phyloP scores from a whole-genome alignment of 768 basidiomycete species.

The Russula olivacea region DNA sequence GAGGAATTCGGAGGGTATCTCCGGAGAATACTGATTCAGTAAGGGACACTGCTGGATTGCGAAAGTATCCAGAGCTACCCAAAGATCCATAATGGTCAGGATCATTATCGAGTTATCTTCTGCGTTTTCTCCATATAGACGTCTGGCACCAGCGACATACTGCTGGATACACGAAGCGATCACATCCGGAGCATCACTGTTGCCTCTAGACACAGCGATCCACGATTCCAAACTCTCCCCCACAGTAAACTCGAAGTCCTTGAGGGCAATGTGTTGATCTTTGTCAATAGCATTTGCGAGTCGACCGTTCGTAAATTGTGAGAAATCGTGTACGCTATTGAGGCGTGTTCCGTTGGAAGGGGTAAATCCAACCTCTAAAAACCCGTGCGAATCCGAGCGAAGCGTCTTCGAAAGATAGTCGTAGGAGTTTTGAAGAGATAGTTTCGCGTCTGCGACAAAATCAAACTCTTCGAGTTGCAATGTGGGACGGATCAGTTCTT shows the following conservation, averaged over 20 bases:
- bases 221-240: background rate
- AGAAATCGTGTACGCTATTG: background rate
- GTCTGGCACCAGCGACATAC: slow-evolving; percentile 2
- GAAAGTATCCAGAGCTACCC: slow-evolving; percentile 43
- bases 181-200: background rate
- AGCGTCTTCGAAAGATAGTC: slow-evolving; percentile 7
- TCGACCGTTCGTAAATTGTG: background rate
- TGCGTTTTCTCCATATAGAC: slow-evolving; percentile 10
- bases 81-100: slow-evolving; percentile 42
- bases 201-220: background rate
- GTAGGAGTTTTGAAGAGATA: slow-evolving; percentile 4
- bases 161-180: slow-evolving; percentile 16
- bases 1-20: slow-evolving; percentile 37
- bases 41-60: slow-evolving; percentile 35
- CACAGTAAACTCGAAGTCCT: slow-evolving; percentile 15
- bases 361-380: background rate
- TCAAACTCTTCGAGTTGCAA: background rate
- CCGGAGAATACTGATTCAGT: slow-evolving; percentile 42
- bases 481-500: background rate
- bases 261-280: background rate
- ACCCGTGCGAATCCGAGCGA: background rate
- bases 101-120: slow-evolving; percentile 37
- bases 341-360: background rate
- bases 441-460: background rate
- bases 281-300: background rate